phyloP scores from a whole-genome alignment of 305 asterid genomes.

The Fraxinus nigra region DNA sequence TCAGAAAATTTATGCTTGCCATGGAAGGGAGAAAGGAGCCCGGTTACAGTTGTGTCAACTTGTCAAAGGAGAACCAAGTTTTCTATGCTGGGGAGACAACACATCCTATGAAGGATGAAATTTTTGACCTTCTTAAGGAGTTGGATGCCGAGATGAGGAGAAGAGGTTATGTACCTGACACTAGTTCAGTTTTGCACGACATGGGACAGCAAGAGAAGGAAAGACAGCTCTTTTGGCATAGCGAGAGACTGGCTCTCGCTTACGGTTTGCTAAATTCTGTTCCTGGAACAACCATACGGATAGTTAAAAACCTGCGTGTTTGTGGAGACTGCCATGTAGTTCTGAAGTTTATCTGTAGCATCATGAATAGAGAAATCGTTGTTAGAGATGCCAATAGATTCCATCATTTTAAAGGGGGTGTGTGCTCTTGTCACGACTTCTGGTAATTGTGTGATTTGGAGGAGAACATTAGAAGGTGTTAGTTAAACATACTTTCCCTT shows the following conservation, averaged over 20 bases:
- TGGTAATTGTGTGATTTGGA: slow-evolving; percentile 34
- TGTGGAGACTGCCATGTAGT: slow-evolving; percentile 70
- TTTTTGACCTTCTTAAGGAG: slow-evolving; percentile 40
- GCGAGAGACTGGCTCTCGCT: slow-evolving; percentile 78
- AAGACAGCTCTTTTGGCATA: slow-evolving; percentile 78
- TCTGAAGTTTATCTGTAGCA: slow-evolving; percentile 49
- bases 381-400: slow-evolving; percentile 63
- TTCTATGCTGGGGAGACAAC: slow-evolving; percentile 68
- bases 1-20: slow-evolving; percentile 50
- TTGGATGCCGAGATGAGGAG: slow-evolving; percentile 65
- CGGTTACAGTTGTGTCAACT: slow-evolving; percentile 62
- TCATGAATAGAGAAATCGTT: slow-evolving; percentile 45
- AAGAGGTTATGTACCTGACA: slow-evolving; percentile 67
- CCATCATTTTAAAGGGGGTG: slow-evolving; percentile 64
- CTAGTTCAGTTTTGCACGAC: slow-evolving; percentile 59
- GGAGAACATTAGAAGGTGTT: background rate
- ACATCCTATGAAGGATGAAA: slow-evolving; percentile 55
- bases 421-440: slow-evolving; percentile 61
- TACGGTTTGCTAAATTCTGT: slow-evolving; percentile 63
- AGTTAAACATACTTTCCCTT: background rate
- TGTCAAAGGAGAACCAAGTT: slow-evolving; percentile 53
- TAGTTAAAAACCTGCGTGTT: slow-evolving; percentile 63
- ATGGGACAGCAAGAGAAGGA: slow-evolving; percentile 73
- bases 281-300: slow-evolving; percentile 47
- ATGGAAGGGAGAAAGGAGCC: slow-evolving; percentile 63